phyloP scores from a whole-genome alignment of 495 filamentous ascomycete species.

The Aspergillus panamensis region DNA sequence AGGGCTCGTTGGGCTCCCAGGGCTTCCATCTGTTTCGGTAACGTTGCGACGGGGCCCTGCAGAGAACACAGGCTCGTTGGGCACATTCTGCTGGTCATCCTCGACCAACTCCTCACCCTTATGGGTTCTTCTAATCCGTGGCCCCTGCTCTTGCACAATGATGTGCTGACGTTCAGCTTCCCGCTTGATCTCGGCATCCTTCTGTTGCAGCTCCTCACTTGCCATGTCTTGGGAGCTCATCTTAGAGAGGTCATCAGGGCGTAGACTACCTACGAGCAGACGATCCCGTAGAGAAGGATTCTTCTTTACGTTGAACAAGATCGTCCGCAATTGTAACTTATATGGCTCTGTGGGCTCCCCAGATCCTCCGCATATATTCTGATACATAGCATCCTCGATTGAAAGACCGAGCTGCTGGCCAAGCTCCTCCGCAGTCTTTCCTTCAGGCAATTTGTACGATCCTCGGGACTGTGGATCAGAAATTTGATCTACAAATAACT shows the following conservation, averaged over 20 bases:
- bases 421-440: slow-evolving; percentile 49
- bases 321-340: slow-evolving; percentile 55
- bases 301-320: slow-evolving; percentile 79
- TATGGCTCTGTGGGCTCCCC: slow-evolving; percentile 53
- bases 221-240: slow-evolving; percentile 90
- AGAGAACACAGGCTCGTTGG: slow-evolving; percentile 51
- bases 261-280: slow-evolving; percentile 65
- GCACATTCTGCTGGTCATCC: slow-evolving; percentile 50
- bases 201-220: slow-evolving; percentile 80
- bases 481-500: slow-evolving; percentile 52
- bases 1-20: slow-evolving; percentile 34
- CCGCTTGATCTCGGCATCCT: slow-evolving; percentile 67
- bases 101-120: slow-evolving; percentile 92
- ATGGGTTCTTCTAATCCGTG: slow-evolving; percentile 84
- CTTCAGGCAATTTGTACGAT: slow-evolving; percentile 50
- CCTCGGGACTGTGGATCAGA: slow-evolving; percentile 48
- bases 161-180: slow-evolving; percentile 87
- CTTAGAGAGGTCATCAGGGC: slow-evolving; percentile 66
- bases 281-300: slow-evolving; percentile 76
- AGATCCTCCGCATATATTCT: slow-evolving; percentile 49
- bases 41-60: slow-evolving; percentile 36
- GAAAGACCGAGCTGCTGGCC: slow-evolving; percentile 58
- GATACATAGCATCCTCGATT: slow-evolving; percentile 69
- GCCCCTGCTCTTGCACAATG: slow-evolving; percentile 75
- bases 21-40: slow-evolving; percentile 38